Evolutionary conservation across 768 basidiomycete genomes (phyloP), one percentile per base, ranked within the genome.

Genomic region (Phaeotremella skinneri): DNA sequence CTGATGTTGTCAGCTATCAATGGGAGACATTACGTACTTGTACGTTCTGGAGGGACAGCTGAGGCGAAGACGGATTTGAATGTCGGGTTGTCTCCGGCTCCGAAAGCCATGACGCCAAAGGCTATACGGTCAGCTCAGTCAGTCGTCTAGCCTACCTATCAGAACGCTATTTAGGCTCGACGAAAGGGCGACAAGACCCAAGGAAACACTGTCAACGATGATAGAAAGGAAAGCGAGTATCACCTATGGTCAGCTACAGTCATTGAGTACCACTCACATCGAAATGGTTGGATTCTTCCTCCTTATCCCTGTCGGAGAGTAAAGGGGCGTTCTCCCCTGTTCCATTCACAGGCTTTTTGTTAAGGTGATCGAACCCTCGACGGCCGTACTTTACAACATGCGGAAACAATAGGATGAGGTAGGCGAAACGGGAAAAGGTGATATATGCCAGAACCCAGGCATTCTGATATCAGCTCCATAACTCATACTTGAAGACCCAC

Each of bases 391-490:
- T 50, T 13, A 62, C 67, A n/a, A 73, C 43, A 48, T 61, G 62
- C 20, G 72, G 72, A 56, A 73, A 73, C 20, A 73, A 30, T 21
- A 73, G 41, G 57, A 67, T 59, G 13, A 73, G 61, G 49, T 68
- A 73, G 29, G 45, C 61, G 34, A 66, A 66, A 41, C 60, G 52
- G 16, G 67, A 63, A 17, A 67, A 67, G 0, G 72, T 67, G 37
- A 73, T 67, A 56, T 67, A 73, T 4, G 72, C 69, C 16, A 73
- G 53, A 29, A 73, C 65, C 72, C 72, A 73, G 1, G 64, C 72
- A 52, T 73, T 73, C 62, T 66, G 21, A 14, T 29, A 23, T 39
- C 27, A 17, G 11, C 20, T 43, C 17, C n/a, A 48, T 23, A 26
- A 13, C 42, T 30, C 4, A 27, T 30, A 21, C 39, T 34, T 16